Evolutionary conservation across 441 rosid species (phyloP).

Genomic region (Gossypium aridum): DNA sequence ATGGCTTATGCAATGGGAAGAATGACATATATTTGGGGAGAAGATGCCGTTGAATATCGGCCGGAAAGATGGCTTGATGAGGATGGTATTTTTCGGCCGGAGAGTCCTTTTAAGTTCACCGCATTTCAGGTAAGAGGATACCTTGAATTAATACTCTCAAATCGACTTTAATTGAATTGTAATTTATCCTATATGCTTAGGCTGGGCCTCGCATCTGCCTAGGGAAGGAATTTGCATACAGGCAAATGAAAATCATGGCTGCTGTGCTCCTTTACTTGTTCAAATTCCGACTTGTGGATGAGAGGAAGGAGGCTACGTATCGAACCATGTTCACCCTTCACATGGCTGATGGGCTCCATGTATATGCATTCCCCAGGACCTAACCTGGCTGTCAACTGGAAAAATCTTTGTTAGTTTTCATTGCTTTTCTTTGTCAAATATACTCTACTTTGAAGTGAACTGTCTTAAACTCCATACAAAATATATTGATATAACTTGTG

Average conservation of each 20-base stretch:
- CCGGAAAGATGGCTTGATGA: conserved; percentile 43
- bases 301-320: conserved; percentile 1
- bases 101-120: conserved; percentile 40
- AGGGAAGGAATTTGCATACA: conserved; percentile 36
- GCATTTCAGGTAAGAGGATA: conserved; percentile 32
- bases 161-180: not conserved
- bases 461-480: not conserved
- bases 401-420: not conserved
- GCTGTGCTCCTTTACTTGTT: conserved; percentile 16
- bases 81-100: conserved; percentile 22
- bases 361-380: conserved; percentile 15
- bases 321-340: conserved; percentile 15
- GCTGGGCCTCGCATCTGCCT: conserved; percentile 36
- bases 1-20: conserved; percentile 44
- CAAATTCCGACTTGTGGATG: conserved; percentile 15
- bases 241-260: conserved; percentile 22
- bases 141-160: not conserved
- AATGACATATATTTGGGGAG: conserved; percentile 38
- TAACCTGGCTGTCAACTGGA: not conserved
- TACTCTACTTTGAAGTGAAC: not conserved
- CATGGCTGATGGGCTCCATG: conserved; percentile 18
- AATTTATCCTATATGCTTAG: conserved; percentile 3
- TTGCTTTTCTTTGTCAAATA: not conserved
- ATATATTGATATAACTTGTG: too few relatives aligned
- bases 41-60: conserved; percentile 31